Evolutionary conservation across 805 yeast species (phyloP), one percentile per base, ranked within the genome.

Genomic region (Saturnispora bothae): DNA sequence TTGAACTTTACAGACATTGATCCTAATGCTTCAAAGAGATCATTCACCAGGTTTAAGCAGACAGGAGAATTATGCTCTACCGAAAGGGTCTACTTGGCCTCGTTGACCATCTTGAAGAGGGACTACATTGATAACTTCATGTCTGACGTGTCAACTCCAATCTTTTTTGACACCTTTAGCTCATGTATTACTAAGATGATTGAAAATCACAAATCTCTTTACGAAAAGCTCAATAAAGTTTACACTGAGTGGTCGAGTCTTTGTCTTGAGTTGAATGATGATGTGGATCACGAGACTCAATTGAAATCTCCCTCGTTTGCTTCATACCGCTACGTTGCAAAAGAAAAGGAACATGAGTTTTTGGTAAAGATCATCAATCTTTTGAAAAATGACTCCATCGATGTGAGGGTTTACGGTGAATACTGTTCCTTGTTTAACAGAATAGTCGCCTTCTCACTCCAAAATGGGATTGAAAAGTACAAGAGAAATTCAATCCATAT

Each of bases 71-170:
- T 74, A 4, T 38, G 68, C 0, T 61, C 61, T 12, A 71, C 73
- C 10, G 82, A 75, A 46, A 61, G 57, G 19, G 56, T 54, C 1
- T 75, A 71, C 47, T 51, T 72, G n/a, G 56, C 58, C 31, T 65
- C 71, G 1, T 49, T 75, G 34, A 59, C 57, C 28, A 51, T 68
- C 43, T 52, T 74, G 15, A 54, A 60, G 5, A 62, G 59, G n/a
- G 61, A 57, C 27, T 74, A 71, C 42, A 47, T 71, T 4, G 63
- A 60, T 7, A 60, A 69, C 2, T 48, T 67, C 9, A 50, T 63
- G 18, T 48, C 48, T 7, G 56, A 55, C 26, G 49, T 52, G 25
- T 57, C 59, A 12, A 50, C 61, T 1, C 69, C 73, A 3, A 46
- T 61, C 1, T 54, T 60, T 19, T 52, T 64, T 13, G 45, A 59